A percentile compares a stretch with the other conserved stretches of the same genome.
Conservation (phyloP, 306 rosid genomes). For the Quercus agrifolia region DNA sequence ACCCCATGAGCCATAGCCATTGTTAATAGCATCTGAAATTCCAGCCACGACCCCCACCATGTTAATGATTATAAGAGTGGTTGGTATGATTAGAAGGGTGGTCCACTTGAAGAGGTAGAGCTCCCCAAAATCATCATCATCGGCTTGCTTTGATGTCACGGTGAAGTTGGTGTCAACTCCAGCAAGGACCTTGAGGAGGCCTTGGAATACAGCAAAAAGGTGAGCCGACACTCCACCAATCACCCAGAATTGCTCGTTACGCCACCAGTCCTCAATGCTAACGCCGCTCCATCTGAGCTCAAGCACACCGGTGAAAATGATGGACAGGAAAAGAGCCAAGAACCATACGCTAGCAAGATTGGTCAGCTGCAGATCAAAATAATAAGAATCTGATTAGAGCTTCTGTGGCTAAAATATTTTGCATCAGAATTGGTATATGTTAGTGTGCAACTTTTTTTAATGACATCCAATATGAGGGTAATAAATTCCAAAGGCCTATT, state of each 20-base stretch:
- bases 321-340: constrained; percentile 76
- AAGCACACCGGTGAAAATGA: constrained; percentile 66
- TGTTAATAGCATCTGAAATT: constrained; percentile 83
- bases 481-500: no score
- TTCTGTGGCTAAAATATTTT: background rate
- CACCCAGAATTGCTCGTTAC: constrained; percentile 94
- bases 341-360: constrained; percentile 79
- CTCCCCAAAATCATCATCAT: constrained; percentile 48
- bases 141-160: constrained; percentile 62
- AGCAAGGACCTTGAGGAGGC: constrained; percentile 76
- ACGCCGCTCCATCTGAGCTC: constrained; percentile 95
- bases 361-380: constrained; percentile 56
- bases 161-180: constrained; percentile 64
- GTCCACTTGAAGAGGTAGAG: constrained; percentile 94
- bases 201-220: constrained; percentile 86
- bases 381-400: background rate
- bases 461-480: no score
- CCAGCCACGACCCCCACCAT: constrained; percentile 97
- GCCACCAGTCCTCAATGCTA: constrained; percentile 89
- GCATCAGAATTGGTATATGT: no score
- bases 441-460: no score
- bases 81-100: constrained; percentile 85
- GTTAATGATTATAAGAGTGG: constrained; percentile 76
- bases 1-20: constrained; percentile 91
- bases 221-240: constrained; percentile 97